Percentiles rank a stretch among this genome's conserved stretches.
phyloP scores from a whole-genome alignment of 2,329 filamentous ascomycete species.

The Monosporascus sp. region DNA sequence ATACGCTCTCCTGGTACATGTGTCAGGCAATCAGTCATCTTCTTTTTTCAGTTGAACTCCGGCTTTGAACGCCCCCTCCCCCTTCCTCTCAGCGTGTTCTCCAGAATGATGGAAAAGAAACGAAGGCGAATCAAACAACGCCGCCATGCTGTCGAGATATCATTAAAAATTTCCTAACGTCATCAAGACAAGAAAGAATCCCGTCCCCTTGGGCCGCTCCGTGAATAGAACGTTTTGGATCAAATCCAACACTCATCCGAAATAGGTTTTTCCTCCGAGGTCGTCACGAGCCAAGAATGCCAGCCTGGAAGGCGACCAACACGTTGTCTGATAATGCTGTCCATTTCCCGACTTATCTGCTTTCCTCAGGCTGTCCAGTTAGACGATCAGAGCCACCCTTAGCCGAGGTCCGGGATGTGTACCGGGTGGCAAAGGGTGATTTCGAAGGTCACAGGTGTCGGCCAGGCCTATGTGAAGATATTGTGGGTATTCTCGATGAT shows the following conservation, averaged over 20 bases:
- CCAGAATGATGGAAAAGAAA: not conserved
- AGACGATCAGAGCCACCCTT: not conserved
- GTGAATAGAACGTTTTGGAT: not conserved
- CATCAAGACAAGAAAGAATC: not conserved
- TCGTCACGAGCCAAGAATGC: too few species aligned
- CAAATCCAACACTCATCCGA: not conserved
- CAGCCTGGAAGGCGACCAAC: too few species aligned
- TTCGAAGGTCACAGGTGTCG: not conserved
- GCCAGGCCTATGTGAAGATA: conserved; percentile 58
- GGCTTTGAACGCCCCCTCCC: not conserved
- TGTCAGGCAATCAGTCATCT: not conserved
- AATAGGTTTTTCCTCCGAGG: too few species aligned
- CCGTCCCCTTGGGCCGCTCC: not conserved
- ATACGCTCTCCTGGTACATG: not conserved
- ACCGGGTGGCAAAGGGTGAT: conserved; percentile 9
- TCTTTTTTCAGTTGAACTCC: not conserved
- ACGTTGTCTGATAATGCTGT: not conserved
- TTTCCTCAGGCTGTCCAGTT: not conserved
- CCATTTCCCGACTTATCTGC: not conserved
- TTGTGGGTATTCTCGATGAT: conserved; percentile 83
- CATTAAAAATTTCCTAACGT: not conserved
- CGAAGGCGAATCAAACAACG: not conserved
- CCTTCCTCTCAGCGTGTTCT: not conserved
- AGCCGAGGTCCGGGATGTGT: conserved; percentile 14
- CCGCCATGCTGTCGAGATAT: not conserved